Evolutionary conservation across 352 stramenopile species (phyloP).

Genomic region (Pythium scleroteichum): DNA sequence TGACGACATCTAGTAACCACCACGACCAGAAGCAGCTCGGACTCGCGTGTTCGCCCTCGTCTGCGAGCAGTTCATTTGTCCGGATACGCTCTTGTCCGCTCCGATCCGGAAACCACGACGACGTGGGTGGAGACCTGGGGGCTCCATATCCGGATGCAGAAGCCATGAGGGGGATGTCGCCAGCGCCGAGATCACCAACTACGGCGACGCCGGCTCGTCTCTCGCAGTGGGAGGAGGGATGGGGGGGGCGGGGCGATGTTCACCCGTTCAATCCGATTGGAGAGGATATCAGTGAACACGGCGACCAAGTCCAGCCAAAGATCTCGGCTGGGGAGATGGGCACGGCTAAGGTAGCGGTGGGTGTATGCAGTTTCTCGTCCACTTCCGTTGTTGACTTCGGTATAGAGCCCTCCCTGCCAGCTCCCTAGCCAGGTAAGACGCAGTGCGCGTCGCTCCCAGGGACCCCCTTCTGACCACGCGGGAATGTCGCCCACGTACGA

Average conservation of each 20-base stretch:
- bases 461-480: neutral
- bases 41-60: too few species aligned
- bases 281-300: slow-evolving; percentile 3
- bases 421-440: neutral
- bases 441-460: neutral
- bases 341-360: neutral
- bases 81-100: too few species aligned
- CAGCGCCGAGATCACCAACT: neutral
- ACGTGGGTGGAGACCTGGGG: neutral
- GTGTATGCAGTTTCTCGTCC: slow-evolving; percentile 4
- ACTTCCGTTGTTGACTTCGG: neutral
- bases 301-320: neutral
- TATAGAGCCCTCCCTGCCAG: neutral
- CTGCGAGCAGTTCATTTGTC: too few species aligned
- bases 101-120: neutral
- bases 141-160: neutral
- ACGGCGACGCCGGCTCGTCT: neutral
- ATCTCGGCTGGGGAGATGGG: neutral
- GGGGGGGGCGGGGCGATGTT: slow-evolving; percentile 1
- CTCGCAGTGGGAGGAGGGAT: slow-evolving; percentile 1
- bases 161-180: neutral
- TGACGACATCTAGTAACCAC: too few species aligned
- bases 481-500: too few species aligned
- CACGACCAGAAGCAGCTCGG: too few species aligned
- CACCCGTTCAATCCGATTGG: neutral